These are phyloP conservation scores for Exobasidium cylindrosporum DNA, from an alignment of 1,284 basidiomycete genomes.

Conservation along the genomic window DNA sequence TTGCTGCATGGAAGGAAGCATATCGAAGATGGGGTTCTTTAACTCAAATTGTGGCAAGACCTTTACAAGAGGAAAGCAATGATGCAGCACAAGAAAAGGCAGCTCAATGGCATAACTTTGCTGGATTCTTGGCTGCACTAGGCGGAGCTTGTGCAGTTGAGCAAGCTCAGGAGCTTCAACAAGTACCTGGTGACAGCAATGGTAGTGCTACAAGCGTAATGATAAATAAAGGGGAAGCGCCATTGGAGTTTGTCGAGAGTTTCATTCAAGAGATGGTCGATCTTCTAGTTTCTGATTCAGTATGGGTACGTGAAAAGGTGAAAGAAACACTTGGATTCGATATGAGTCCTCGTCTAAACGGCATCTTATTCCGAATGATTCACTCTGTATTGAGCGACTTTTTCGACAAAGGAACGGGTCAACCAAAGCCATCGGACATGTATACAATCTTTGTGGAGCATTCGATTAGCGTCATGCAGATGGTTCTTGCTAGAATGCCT, in stretches of 20 bases:
- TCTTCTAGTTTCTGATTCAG: conserved; percentile 47
- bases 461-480: conserved; percentile 42
- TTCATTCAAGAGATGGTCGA: conserved; percentile 52
- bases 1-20: conserved; percentile 77
- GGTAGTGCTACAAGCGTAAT: not conserved
- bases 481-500: conserved; percentile 36
- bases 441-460: conserved; percentile 52
- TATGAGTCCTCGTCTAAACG: conserved; percentile 33
- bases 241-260: conserved; percentile 31
- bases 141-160: conserved; percentile 64
- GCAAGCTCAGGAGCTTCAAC: not conserved
- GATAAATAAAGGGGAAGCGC: conserved; percentile 21
- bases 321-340: conserved; percentile 50
- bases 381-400: conserved; percentile 49
- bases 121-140: conserved; percentile 73
- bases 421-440: conserved; percentile 41
- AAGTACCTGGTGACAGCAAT: not conserved
- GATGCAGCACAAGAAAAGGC: conserved; percentile 42
- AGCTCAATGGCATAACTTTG: conserved; percentile 78
- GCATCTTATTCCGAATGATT: conserved; percentile 46
- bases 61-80: conserved; percentile 61
- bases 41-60: conserved; percentile 31
- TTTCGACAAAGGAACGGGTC: conserved; percentile 46
- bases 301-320: conserved; percentile 52
- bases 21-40: conserved; percentile 68